Conservation (phyloP, 352 stramenopile genomes). For the Halophytophthora batemanensis region DNA sequence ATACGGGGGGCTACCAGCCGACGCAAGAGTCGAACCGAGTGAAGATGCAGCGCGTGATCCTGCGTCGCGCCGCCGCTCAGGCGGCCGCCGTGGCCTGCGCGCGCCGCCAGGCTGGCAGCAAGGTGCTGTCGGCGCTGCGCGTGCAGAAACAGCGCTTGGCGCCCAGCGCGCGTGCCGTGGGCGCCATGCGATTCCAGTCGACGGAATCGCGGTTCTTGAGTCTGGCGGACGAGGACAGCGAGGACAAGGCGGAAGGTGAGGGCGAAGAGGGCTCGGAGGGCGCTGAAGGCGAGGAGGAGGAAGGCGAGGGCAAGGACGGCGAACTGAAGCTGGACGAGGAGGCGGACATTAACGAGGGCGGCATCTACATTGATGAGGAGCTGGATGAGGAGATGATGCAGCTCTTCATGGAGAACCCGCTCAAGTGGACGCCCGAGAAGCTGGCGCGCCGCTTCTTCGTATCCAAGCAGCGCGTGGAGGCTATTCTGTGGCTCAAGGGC, state of each 20-base stretch:
- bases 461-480: conserved; percentile 74
- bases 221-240: conserved; percentile 61
- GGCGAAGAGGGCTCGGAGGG: conserved; percentile 21
- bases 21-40: neutral
- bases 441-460: conserved; percentile 77
- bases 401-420: conserved; percentile 83
- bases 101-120: neutral
- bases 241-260: conserved; percentile 17
- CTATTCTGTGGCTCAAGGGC: conserved; percentile 77
- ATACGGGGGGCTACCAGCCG: neutral
- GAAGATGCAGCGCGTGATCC: conserved; percentile 19
- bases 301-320: conserved; percentile 53
- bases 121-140: too few relatives aligned
- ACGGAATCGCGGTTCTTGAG: conserved; percentile 70
- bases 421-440: conserved; percentile 82
- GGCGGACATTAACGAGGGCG: conserved; percentile 67
- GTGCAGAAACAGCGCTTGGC: conserved; percentile 12
- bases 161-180: conserved; percentile 2
- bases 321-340: conserved; percentile 61
- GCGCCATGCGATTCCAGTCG: conserved; percentile 23
- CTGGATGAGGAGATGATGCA: conserved; percentile 74
- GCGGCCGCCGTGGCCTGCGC: conserved; percentile 13
- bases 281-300: conserved; percentile 20
- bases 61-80: conserved; percentile 13
- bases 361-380: conserved; percentile 66